These are phyloP conservation scores for Candida takata DNA, from an alignment of 805 yeast genomes.

Conservation along the genomic window DNA sequence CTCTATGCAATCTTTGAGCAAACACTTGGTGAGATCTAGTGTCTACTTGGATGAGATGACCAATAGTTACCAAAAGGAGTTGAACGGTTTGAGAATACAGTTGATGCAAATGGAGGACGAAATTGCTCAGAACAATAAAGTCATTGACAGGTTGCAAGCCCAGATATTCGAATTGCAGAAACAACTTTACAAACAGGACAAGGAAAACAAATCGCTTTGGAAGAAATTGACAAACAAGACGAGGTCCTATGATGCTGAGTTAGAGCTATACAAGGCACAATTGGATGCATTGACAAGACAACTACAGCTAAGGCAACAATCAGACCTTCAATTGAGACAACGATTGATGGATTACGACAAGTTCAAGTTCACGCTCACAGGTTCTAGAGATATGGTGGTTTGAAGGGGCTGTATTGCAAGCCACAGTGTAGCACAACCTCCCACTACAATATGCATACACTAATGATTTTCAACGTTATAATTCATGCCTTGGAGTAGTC, in stretches of 20 bases:
- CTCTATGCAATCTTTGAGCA: conserved; percentile 14
- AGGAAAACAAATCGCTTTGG: conserved; percentile 5
- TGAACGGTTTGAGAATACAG: conserved; percentile 5
- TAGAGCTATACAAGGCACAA: conserved; percentile 13
- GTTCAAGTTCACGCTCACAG: neutral
- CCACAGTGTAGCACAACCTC: no score
- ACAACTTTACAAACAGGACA: neutral
- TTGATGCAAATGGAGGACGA: neutral
- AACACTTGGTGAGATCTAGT: conserved; percentile 4
- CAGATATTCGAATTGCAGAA: conserved; percentile 1
- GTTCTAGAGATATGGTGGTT: neutral
- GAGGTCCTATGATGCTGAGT: conserved; percentile 10
- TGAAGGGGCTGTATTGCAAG: no score
- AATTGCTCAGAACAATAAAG: neutral
- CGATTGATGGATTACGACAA: conserved; percentile 12
- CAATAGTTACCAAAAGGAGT: conserved; percentile 8
- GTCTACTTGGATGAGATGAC: neutral
- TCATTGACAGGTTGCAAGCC: neutral
- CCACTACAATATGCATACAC: neutral
- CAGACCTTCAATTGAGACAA: conserved; percentile 17
- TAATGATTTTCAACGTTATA: neutral
- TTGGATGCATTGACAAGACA: conserved; percentile 9
- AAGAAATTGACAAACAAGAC: conserved; percentile 4
- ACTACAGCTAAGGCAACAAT: conserved; percentile 14
- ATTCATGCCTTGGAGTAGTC: neutral